Percentiles rank a stretch among this genome's conserved stretches.
phyloP scores from a whole-genome alignment of 768 basidiomycete genomes.

The Rhodotorula graminis region DNA sequence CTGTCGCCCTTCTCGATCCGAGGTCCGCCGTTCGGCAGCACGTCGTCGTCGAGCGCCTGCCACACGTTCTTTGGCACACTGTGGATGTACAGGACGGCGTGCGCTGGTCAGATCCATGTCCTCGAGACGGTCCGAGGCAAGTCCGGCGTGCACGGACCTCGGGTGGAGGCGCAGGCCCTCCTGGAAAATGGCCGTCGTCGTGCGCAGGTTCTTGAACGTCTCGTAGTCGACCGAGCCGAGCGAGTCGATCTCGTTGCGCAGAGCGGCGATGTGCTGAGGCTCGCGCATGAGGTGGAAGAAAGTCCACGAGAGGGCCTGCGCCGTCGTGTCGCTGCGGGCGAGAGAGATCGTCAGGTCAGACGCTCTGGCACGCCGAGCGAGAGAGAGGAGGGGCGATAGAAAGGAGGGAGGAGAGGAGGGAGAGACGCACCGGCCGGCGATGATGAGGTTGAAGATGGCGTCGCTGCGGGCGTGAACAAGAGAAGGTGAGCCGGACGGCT shows the following conservation, averaged over 20 bases:
- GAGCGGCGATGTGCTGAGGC: constrained; percentile 1
- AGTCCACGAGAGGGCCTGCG: constrained; percentile 27
- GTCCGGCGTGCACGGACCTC: not conserved
- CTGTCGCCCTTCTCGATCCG: constrained; percentile 13
- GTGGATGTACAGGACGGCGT: not conserved
- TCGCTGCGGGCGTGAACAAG: not conserved
- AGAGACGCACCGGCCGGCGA: constrained; percentile 13
- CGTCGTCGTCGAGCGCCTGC: constrained; percentile 17
- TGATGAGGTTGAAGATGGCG: constrained; percentile 35
- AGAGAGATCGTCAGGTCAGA: not conserved
- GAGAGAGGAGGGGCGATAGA: too few relatives aligned
- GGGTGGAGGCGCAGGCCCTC: constrained; percentile 14
- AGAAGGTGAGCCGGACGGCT: not conserved
- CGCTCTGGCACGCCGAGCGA: too few relatives aligned
- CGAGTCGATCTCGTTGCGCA: constrained; percentile 14
- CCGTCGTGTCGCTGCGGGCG: constrained; percentile 26
- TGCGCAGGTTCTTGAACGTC: constrained; percentile 3
- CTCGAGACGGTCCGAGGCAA: too few relatives aligned
- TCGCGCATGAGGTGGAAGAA: constrained; percentile 19
- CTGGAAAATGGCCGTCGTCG: constrained; percentile 16
- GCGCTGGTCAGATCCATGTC: not conserved
- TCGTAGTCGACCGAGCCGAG: constrained; percentile 17
- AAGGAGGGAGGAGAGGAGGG: too few relatives aligned
- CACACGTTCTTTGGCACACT: constrained; percentile 29
- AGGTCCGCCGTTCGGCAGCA: constrained; percentile 12